Percentiles rank a stretch among this genome's conserved stretches.
These are phyloP conservation scores for Phyllosticta capitalensis DNA, from an alignment of 2,329 filamentous ascomycete genomes.

Conservation along the genomic window DNA sequence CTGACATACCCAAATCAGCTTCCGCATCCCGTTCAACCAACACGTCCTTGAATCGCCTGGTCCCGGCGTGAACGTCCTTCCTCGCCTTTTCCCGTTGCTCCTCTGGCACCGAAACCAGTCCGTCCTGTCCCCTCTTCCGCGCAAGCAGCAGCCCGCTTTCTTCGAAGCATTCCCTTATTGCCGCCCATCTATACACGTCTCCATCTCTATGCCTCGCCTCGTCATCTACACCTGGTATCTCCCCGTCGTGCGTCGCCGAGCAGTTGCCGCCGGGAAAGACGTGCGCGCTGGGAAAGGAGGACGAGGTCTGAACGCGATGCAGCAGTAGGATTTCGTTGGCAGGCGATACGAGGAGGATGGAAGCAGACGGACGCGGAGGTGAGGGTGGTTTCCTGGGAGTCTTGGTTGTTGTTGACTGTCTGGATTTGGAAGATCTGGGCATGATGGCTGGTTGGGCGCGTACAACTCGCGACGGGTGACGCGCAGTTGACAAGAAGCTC, in stretches of 20 bases:
- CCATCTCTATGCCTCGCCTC: constrained; percentile 56
- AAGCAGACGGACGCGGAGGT: constrained; percentile 27
- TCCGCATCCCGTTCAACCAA: constrained; percentile 46
- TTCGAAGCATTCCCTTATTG: constrained; percentile 87
- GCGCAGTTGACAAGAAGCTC: background rate
- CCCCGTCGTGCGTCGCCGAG: constrained; percentile 65
- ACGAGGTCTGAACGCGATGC: constrained; percentile 72
- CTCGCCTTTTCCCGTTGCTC: constrained; percentile 56
- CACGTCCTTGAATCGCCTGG: constrained; percentile 59
- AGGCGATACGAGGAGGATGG: constrained; percentile 76
- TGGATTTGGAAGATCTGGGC: background rate
- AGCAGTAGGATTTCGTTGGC: constrained; percentile 81
- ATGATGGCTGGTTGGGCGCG: background rate
- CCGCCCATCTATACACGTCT: constrained; percentile 66
- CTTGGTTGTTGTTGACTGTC: background rate
- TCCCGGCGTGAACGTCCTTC: constrained; percentile 56
- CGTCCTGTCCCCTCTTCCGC: constrained; percentile 22
- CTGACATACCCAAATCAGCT: constrained; percentile 51
- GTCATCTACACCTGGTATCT: constrained; percentile 36
- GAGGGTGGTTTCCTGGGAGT: background rate
- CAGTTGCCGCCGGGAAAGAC: constrained; percentile 92
- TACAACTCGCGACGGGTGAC: background rate
- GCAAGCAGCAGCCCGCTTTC: constrained; percentile 85
- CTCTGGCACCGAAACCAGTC: constrained; percentile 43
- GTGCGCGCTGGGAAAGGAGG: constrained; percentile 81